Conservation (phyloP, 345 rosid species). For the Camelina sativa region DNA sequence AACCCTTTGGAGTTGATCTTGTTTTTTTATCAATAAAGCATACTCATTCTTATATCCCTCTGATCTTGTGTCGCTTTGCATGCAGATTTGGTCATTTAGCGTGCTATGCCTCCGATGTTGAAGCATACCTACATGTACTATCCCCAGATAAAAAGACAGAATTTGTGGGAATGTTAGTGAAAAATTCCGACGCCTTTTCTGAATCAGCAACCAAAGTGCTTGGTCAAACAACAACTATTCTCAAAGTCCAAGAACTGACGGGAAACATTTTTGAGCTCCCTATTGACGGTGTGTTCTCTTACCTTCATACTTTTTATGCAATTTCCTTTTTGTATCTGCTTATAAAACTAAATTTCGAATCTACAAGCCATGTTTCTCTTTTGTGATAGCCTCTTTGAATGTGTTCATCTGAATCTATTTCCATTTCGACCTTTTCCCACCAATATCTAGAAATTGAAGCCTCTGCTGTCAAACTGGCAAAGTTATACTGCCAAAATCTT, state of each 20-base stretch:
- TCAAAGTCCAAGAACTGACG: constrained; percentile 72
- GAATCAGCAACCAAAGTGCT: constrained; percentile 61
- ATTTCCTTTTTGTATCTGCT: neutral
- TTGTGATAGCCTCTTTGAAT: constrained; percentile 20
- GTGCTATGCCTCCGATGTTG: constrained; percentile 83
- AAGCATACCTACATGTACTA: constrained; percentile 71
- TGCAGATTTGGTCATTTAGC: constrained; percentile 96
- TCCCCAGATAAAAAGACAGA: constrained; percentile 61
- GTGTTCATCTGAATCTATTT: constrained; percentile 21
- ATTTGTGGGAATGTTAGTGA: constrained; percentile 58
- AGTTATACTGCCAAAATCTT: constrained; percentile 74
- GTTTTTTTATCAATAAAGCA: constrained; percentile 7
- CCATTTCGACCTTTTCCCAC: constrained; percentile 32
- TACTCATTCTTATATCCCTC: constrained; percentile 20
- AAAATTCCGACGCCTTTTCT: constrained; percentile 48
- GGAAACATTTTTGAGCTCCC: constrained; percentile 59
- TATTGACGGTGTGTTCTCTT: constrained; percentile 57
- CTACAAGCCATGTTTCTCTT: constrained; percentile 20
- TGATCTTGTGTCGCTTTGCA: constrained; percentile 35
- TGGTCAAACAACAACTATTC: constrained; percentile 70
- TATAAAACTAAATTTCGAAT: neutral
- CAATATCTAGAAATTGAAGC: constrained; percentile 63
- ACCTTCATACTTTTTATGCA: constrained; percentile 24
- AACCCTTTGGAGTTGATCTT: constrained; percentile 16
- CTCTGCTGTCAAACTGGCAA: constrained; percentile 63